A percentile compares a stretch with the other conserved stretches of the same genome.
Evolutionary conservation across 2,329 filamentous ascomycete species (phyloP).

Genomic region (Nothopassalora personata): DNA sequence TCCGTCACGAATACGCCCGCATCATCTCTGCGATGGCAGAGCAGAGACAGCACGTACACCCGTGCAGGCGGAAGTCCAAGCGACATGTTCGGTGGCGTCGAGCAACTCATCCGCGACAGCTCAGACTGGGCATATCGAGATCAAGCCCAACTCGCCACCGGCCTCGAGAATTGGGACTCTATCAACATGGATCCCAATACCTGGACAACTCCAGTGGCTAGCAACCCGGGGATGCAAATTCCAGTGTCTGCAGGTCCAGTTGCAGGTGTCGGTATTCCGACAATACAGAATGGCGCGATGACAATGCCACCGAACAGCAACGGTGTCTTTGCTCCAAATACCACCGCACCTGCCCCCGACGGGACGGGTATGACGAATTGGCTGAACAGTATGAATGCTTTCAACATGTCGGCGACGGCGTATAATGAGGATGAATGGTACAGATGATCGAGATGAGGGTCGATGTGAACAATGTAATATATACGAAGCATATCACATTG

Average conservation of each 20-base stretch:
- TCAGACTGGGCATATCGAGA: slow-evolving; percentile 59
- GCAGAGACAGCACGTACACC: slow-evolving; percentile 16
- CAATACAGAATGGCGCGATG: not conserved
- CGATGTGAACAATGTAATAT: not conserved
- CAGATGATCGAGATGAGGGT: slow-evolving; percentile 25
- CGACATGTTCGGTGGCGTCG: slow-evolving; percentile 55
- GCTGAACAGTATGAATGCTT: slow-evolving; percentile 26
- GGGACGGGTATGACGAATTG: slow-evolving; percentile 19
- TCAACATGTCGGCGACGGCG: slow-evolving; percentile 26
- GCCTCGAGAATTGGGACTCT: slow-evolving; percentile 57
- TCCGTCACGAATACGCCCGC: slow-evolving; percentile 19
- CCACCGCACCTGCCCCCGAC: slow-evolving; percentile 2
- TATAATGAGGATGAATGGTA: slow-evolving; percentile 42
- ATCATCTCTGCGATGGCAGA: slow-evolving; percentile 8
- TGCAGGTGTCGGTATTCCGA: not conserved
- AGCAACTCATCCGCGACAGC: slow-evolving; percentile 57
- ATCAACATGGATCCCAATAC: slow-evolving; percentile 18
- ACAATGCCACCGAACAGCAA: not conserved
- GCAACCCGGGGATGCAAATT: not conserved
- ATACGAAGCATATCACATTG: not conserved
- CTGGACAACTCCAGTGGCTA: slow-evolving; percentile 11
- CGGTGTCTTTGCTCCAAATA: not conserved
- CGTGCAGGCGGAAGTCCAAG: slow-evolving; percentile 39
- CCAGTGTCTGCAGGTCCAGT: slow-evolving; percentile 4
- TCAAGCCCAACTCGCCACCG: slow-evolving; percentile 55